A percentile compares a stretch with the other conserved stretches of the same genome.
Conservation (phyloP, 257 asterid species). For the Oldenlandia corymbosa region DNA sequence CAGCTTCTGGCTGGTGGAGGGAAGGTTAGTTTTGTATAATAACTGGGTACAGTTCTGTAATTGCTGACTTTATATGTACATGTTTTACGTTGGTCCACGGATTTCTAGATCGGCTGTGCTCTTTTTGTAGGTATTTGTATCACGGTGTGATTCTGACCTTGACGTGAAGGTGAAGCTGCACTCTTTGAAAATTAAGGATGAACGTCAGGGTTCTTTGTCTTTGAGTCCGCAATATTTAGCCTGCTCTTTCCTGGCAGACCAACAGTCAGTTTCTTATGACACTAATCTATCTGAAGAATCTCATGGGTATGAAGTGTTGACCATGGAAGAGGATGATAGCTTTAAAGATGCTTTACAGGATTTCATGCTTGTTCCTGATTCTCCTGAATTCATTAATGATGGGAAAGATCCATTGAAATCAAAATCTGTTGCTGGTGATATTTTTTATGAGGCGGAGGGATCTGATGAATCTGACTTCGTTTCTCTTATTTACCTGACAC, state of each 20-base stretch:
- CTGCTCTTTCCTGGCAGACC: conserved; percentile 64
- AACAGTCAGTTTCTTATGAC: conserved; percentile 34
- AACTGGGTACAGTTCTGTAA: too few relatives aligned
- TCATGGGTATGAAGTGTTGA: conserved; percentile 38
- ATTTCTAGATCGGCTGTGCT: conserved; percentile 11
- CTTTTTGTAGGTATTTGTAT: conserved; percentile 71
- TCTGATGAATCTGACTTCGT: conserved; percentile 92
- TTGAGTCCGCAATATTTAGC: conserved; percentile 69
- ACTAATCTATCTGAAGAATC: conserved; percentile 37
- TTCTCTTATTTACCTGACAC: conserved; percentile 60
- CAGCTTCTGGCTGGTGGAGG: conserved; percentile 95
- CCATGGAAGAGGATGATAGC: conserved; percentile 74
- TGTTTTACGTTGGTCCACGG: too few relatives aligned
- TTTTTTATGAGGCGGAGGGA: conserved; percentile 82
- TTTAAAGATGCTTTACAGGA: conserved; percentile 89
- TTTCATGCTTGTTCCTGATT: conserved; percentile 62
- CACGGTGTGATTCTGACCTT: conserved; percentile 63
- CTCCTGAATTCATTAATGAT: conserved; percentile 42
- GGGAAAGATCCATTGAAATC: conserved; percentile 55
- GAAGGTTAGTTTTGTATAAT: conserved; percentile 58
- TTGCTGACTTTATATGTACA: too few relatives aligned
- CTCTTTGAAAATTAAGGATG: conserved; percentile 86
- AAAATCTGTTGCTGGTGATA: conserved; percentile 43
- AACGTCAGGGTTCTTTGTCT: conserved; percentile 69
- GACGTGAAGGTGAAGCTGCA: conserved; percentile 82